Percentiles rank a stretch among this genome's conserved stretches.
Evolutionary conservation across 2,329 filamentous ascomycete genomes (phyloP).

Genomic region (Curvularia lunata): DNA sequence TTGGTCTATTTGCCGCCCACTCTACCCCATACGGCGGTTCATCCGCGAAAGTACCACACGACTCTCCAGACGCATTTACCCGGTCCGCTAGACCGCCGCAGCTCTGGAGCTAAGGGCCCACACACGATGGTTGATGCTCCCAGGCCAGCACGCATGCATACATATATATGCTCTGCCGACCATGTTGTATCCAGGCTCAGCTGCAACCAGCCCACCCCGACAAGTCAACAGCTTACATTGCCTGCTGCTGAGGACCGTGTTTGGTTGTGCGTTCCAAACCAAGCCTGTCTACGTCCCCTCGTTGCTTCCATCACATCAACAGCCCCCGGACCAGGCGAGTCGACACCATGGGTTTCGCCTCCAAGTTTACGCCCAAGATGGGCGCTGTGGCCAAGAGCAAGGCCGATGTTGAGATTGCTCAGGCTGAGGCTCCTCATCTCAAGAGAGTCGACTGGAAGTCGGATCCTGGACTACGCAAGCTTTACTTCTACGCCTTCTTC

Average conservation of each 20-base stretch:
- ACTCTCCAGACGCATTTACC: constrained; percentile 34
- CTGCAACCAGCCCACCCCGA: constrained; percentile 25
- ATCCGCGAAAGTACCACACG: constrained; percentile 28
- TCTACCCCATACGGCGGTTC: constrained; percentile 31
- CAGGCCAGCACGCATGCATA: constrained; percentile 25
- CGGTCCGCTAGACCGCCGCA: constrained; percentile 41
- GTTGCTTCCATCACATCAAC: constrained; percentile 13
- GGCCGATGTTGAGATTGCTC: constrained; percentile 44
- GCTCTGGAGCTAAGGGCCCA: constrained; percentile 25
- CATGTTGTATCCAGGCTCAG: constrained; percentile 21
- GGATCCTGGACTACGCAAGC: constrained; percentile 62
- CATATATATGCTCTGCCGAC: constrained; percentile 37
- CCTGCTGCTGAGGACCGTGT: constrained; percentile 19
- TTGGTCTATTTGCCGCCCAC: constrained; percentile 22
- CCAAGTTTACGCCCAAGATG: constrained; percentile 30
- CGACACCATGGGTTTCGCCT: constrained; percentile 28
- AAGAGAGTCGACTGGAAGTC: constrained; percentile 60
- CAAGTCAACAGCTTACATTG: constrained; percentile 28
- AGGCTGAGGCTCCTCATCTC: constrained; percentile 59
- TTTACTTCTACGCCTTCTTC: constrained; percentile 61
- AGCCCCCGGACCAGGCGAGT: constrained; percentile 13
- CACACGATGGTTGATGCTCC: constrained; percentile 18
- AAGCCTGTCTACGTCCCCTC: constrained; percentile 14
- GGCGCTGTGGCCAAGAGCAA: constrained; percentile 29
- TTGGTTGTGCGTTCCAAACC: constrained; percentile 23